Conservation (phyloP, 73 alveolate genomes). For the Paramecium sonneborni region DNA sequence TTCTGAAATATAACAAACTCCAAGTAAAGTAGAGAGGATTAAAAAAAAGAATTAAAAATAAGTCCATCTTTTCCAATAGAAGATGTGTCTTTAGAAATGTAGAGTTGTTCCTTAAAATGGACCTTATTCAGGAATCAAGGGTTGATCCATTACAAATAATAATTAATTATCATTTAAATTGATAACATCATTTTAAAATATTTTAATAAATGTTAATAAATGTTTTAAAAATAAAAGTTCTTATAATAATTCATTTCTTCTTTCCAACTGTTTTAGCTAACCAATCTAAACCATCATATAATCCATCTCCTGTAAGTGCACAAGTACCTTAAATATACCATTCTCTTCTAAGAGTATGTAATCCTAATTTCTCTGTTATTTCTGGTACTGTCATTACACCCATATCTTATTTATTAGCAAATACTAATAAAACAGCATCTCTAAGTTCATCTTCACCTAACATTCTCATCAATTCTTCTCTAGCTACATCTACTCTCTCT, state of each 20-base stretch:
- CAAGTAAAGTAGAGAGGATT: neutral
- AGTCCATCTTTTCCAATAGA: neutral
- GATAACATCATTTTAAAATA: neutral
- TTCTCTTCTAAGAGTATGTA: constrained; percentile 82
- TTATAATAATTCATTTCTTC: constrained; percentile 62
- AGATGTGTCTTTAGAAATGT: neutral
- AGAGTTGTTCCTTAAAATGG: neutral
- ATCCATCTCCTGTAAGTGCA: constrained; percentile 97
- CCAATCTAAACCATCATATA: constrained; percentile 98
- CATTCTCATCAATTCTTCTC: constrained; percentile 91
- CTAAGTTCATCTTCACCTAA: constrained; percentile 93
- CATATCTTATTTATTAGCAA: constrained; percentile 98
- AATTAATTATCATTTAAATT: neutral
- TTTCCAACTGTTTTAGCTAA: constrained; percentile 76
- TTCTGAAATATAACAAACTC: neutral
- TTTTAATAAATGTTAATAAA: neutral
- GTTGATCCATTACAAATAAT: too few species aligned
- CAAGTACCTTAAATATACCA: constrained; percentile 97
- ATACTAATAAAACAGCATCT: constrained; percentile 89
- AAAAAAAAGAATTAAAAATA: neutral
- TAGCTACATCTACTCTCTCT: constrained; percentile 93
- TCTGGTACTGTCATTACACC: constrained; percentile 89
- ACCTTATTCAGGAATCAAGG: too few species aligned
- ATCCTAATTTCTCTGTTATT: constrained; percentile 80
- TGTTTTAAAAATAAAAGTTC: neutral